Evolutionary conservation across 768 basidiomycete genomes (phyloP).

Genomic region (Suillus subalutaceus): DNA sequence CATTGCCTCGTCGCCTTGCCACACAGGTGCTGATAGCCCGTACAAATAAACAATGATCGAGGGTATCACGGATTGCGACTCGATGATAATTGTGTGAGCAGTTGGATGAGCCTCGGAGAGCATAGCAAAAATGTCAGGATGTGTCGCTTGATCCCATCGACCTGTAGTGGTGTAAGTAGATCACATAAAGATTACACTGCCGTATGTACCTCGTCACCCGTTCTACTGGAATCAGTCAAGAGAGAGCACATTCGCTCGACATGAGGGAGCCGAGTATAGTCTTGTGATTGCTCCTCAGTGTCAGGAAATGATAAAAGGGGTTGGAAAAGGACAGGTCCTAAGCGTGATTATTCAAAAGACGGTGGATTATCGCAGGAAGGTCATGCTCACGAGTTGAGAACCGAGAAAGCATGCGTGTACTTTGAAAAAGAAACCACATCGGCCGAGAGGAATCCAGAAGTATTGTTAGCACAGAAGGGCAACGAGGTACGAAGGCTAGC

Average conservation of each 20-base stretch:
- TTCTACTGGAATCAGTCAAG: slow-evolving; percentile 45
- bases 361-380: not conserved
- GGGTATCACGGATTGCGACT: slow-evolving; percentile 62
- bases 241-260: slow-evolving; percentile 52
- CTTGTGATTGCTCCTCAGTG: slow-evolving; percentile 25
- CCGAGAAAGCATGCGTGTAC: slow-evolving; percentile 52
- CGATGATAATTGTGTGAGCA: slow-evolving; percentile 39
- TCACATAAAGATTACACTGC: not conserved
- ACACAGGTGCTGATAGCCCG: slow-evolving; percentile 56
- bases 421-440: slow-evolving; percentile 49
- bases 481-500: slow-evolving; percentile 41
- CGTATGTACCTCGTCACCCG: slow-evolving; percentile 45
- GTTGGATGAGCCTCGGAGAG: slow-evolving; percentile 43
- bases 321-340: slow-evolving; percentile 47
- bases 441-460: slow-evolving; percentile 58
- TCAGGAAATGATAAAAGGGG: slow-evolving; percentile 45
- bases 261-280: slow-evolving; percentile 39
- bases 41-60: slow-evolving; percentile 61
- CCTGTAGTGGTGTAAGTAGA: slow-evolving; percentile 28
- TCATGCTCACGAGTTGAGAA: slow-evolving; percentile 55
- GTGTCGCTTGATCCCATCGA: slow-evolving; percentile 36
- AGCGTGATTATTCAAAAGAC: slow-evolving; percentile 10
- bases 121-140: slow-evolving; percentile 45
- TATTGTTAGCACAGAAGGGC: slow-evolving; percentile 44
- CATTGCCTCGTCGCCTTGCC: slow-evolving; percentile 62